Evolutionary conservation across 2,329 filamentous ascomycete genomes (phyloP), one percentile per base, ranked within the genome.

Genomic region (Pestalotiopsis sp.): DNA sequence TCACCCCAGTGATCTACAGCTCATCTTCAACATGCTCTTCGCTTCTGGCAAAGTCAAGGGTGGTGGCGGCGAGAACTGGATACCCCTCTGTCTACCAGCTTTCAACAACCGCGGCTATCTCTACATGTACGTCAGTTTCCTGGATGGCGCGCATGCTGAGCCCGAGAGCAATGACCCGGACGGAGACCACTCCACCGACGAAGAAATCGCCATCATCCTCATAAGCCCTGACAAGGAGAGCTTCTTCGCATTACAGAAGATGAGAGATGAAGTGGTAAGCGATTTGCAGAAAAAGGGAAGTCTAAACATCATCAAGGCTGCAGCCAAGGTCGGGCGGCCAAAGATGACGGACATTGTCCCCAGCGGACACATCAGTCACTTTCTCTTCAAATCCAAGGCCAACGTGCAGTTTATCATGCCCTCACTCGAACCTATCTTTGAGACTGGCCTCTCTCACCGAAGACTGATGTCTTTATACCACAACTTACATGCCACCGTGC

Each of bases 21-120:
- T 99, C 60, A 95, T 99, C 70, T 99, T 99, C 86, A 98, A 98
- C 77, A 99, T 99, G 97, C 89, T 99, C 2, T 99, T 99, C 75
- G 95, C 97, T 81, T 96, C 95, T 2, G 93, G 94, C 63, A 92
- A 93, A 58, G 92, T 99, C 77, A 95, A 96, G 78, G 92, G 94
- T 23, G 95, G 93, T 5, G 94, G 87, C 52, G 96, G 95, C 38
- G 96, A 99, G 80, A 98, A 95, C 75, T 99, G 96, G 96, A 95
- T 98, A 62, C 96, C 96, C 0, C 86, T 99, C 6, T 99, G 96
- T 75, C 87, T 99, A 3, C 97, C 96, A 0, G 95, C 95, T 4
- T 99, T 99, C 83, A 99, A 99, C 82, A 98, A 94, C 79, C 93
- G 91, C 65, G 97, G 96, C 31, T 99, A 97, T 77, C 86, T 99